Evolutionary conservation across 202 grass and related monocot species (phyloP), one percentile per base, ranked within the genome.

Genomic region (Zizania palustris): DNA sequence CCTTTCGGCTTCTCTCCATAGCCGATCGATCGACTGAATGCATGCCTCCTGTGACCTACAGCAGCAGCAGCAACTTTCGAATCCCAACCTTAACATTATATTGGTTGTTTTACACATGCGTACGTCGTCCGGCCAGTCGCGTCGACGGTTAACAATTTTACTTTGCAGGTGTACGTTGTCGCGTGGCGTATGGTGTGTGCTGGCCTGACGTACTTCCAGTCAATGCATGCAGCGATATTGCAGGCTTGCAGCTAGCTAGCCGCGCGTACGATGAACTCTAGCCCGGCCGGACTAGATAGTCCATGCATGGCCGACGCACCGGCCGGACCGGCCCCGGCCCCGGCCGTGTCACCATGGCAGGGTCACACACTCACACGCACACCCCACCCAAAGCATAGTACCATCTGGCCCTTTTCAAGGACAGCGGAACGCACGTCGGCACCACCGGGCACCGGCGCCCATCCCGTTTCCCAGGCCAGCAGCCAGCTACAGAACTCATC

Each of bases 401-500:
- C 43, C 34, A 39, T 45, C 39, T 38, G 40, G 33, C 48, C 13
- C n/a, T 41, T 57, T 65, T 38, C 33, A 28, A 72, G 48, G 48
- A 78, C 46, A 5, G 57, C 45, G 45, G 11, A 51, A 21, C 65
- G 70, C 73, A 21, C 81, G 73, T n/a, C n/a, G n/a, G n/a, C n/a
- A n/a, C n/a, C n/a, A n/a, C n/a, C n/a, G n/a, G n/a, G n/a, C n/a
- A n/a, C n/a, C 28, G 45, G 15, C n/a, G 65, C 16, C 73, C 59
- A 45, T 36, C 11, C 60, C 44, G 5, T 59, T 55, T 20, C 51
- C 16, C n/a, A 40, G 7, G 10, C 19, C 15, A 74, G 44, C 63
- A 4, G 10, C 19, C 15, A 74, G 44, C 63, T 74, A 69, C 62
- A 85, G 51, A 54, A 34, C 50, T 61, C 69, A 51, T 74, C 61